Evolutionary conservation across 169 alveolate genomes (phyloP), one percentile per base, ranked within the genome.

Genomic region (Cryptosporidium canis): DNA sequence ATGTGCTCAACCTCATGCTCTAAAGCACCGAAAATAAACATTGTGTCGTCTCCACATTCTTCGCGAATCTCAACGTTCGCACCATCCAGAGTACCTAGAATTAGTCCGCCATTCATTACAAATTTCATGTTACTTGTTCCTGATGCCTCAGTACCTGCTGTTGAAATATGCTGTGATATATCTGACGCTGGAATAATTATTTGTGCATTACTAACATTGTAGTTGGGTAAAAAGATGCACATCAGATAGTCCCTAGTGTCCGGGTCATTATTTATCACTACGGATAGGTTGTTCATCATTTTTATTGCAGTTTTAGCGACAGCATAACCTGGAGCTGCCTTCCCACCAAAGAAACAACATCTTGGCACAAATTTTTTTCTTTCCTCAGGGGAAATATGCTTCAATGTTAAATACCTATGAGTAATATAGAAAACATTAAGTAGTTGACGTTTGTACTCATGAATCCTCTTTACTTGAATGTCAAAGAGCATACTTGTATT

Each of bases 51-150:
- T 41, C 98, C 98, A 29, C 97, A 93, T 84, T 97, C 98, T 87
- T 96, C 98, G 4, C 97, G 95, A 48, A 97, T 97, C 91, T 97
- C 99, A 43, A 97, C 96, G 91, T 96, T 97, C 24, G 99, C 99
- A 29, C 99, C 99, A 71, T 97, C 99, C 93, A 94, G 93, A 39
- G 99, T 97, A 27, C 99, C 99, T 45, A 97, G 90, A 31, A 97
- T 96, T 35, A 96, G 71, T 11, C 96, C 95, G 5, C 99, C 99
- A 84, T 96, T 97, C 99, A 97, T 96, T 37, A 95, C 98, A 72
- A 96, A 97, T 83, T 97, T 97, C 98, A 97, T 97, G 93, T 96
- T 96, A 24, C 97, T 92, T 11, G 98, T 97, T 6, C 99, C 98
- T 7, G 98, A 94, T 3, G 99, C 99, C 87, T 97, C 99, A 9